phyloP scores from a whole-genome alignment of 139 green algal species.

The Axilococcus clingmanii region DNA sequence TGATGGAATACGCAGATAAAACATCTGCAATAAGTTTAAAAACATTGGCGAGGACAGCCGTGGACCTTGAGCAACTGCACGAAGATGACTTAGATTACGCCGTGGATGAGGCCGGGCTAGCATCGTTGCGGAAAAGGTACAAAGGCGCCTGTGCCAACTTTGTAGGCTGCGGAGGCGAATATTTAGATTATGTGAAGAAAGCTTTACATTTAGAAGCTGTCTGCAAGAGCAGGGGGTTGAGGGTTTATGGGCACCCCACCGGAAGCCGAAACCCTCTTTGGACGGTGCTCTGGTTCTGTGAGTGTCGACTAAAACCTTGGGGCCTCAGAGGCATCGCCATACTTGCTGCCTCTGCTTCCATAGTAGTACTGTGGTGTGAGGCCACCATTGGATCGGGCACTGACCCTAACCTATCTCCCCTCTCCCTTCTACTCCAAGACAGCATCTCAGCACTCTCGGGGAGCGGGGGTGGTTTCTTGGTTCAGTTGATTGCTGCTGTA shows the following conservation, averaged over 20 bases:
- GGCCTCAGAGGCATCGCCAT: slow-evolving; percentile 27
- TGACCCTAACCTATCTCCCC: slow-evolving; percentile 69
- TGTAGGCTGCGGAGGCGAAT: slow-evolving; percentile 22
- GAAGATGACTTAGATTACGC: slow-evolving; percentile 32
- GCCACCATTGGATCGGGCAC: slow-evolving; percentile 65
- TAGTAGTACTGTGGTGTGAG: slow-evolving; percentile 75
- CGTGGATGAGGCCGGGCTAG: slow-evolving; percentile 19
- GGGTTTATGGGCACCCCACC: slow-evolving; percentile 6
- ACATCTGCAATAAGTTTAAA: slow-evolving; percentile 12
- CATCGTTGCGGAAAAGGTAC: slow-evolving; percentile 28
- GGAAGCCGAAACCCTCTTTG: neutral
- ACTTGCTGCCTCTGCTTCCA: slow-evolving; percentile 35
- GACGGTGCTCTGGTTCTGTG: slow-evolving; percentile 21
- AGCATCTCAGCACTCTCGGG: neutral
- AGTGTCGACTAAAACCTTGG: slow-evolving; percentile 32
- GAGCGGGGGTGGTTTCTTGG: too few species aligned
- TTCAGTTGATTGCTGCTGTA: slow-evolving; percentile 39
- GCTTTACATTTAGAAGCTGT: slow-evolving; percentile 51
- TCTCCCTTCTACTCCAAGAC: slow-evolving; percentile 27
- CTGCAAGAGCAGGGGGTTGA: slow-evolving; percentile 24
- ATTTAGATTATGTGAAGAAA: slow-evolving; percentile 27
- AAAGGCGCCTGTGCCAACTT: slow-evolving; percentile 26
- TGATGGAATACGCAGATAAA: slow-evolving; percentile 10
- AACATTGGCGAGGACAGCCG: slow-evolving; percentile 7
- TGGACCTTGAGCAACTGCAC: slow-evolving; percentile 19